Evolutionary conservation across 106 monocot genomes (phyloP).

Genomic region (Platanthera zijinensis): DNA sequence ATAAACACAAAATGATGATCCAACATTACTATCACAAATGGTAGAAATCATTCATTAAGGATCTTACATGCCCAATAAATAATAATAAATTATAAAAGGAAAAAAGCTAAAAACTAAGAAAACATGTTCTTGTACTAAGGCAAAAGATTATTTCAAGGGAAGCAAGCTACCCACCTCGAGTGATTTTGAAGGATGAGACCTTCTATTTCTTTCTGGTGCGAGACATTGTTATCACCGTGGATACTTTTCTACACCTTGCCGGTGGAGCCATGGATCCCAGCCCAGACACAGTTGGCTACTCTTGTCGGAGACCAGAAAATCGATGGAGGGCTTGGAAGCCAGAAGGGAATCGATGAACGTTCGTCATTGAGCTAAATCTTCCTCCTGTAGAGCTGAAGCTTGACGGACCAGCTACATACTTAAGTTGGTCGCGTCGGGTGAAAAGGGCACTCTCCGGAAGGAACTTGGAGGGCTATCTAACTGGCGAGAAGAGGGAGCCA

Average conservation of each 20-base stretch:
- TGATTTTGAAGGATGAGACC: not conserved
- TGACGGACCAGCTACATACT: too few species aligned
- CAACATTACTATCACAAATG: not conserved
- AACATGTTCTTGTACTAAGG: not conserved
- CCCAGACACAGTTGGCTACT: not conserved
- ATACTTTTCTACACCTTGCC: slow-evolving; percentile 20
- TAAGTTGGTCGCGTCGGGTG: too few species aligned
- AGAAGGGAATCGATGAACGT: not conserved
- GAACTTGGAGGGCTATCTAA: too few species aligned
- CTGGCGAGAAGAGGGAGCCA: too few species aligned
- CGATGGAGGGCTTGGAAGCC: not conserved
- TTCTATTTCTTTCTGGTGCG: slow-evolving; percentile 36
- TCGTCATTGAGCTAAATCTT: too few species aligned
- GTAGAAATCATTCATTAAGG: not conserved
- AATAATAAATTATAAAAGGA: not conserved
- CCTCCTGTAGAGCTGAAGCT: too few species aligned
- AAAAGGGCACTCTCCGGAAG: too few species aligned
- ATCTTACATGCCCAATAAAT: not conserved
- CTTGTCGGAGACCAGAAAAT: not conserved
- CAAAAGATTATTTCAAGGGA: not conserved
- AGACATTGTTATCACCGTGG: slow-evolving; percentile 35
- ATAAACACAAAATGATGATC: not conserved
- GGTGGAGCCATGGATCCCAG: slow-evolving; percentile 9
- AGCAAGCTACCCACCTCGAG: slow-evolving; percentile 2
- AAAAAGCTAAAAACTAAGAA: not conserved